These are phyloP conservation scores for Lotus japonicus DNA, from an alignment of 306 rosid genomes.

Conservation along the genomic window DNA sequence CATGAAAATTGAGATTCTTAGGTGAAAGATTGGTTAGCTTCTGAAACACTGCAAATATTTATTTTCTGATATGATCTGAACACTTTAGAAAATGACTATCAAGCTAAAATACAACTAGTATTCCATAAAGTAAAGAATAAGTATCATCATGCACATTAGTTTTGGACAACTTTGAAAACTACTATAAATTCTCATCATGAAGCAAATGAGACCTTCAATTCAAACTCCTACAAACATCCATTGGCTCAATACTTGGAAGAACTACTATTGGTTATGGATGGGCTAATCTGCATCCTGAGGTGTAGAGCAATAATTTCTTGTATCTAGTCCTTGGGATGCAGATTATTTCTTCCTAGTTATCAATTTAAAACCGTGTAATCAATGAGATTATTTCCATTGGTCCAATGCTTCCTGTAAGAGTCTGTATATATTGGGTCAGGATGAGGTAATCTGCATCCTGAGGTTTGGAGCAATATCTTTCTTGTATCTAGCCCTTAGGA, in stretches of 20 bases:
- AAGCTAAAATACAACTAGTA: not conserved
- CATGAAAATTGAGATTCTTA: not conserved
- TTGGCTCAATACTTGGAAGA: not conserved
- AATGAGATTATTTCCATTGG: not conserved
- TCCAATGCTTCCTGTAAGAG: not conserved
- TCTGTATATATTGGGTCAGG: not conserved
- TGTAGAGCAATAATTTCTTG: constrained; percentile 30
- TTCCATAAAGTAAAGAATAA: not conserved
- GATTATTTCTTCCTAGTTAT: constrained; percentile 11
- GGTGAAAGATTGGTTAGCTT: not conserved
- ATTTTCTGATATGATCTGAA: not conserved
- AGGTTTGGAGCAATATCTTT: constrained; percentile 31
- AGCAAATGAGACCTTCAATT: constrained; percentile 12
- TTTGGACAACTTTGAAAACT: not conserved
- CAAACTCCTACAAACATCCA: not conserved
- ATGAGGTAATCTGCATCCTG: too few relatives aligned
- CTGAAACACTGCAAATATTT: not conserved
- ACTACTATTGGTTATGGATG: not conserved
- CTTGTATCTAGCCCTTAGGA: not conserved
- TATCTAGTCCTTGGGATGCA: constrained; percentile 13
- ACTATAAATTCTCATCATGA: constrained; percentile 29
- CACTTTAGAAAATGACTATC: not conserved
- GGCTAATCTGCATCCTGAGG: constrained; percentile 32
- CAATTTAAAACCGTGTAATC: constrained; percentile 13
- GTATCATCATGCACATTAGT: too few relatives aligned